Percentiles rank a stretch among this genome's conserved stretches.
Conservation (phyloP, 176 grass and related monocot species). For the Phoenix roebelenii region DNA sequence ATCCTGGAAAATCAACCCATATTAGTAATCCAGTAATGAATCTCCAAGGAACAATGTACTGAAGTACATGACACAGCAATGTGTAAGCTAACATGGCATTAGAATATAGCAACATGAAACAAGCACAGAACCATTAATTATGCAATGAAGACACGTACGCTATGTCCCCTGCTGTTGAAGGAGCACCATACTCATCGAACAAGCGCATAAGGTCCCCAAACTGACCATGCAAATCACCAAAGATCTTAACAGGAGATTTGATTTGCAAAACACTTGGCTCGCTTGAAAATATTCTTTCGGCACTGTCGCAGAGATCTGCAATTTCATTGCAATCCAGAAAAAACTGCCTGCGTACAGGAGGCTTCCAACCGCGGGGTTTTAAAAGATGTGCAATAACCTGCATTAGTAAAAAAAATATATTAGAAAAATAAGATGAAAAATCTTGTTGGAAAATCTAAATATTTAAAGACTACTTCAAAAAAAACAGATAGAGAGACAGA, state of each 20-base stretch:
- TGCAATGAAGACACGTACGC: slow-evolving; percentile 43
- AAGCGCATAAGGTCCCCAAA: slow-evolving; percentile 98
- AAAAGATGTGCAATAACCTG: slow-evolving; percentile 88
- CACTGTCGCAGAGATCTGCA: slow-evolving; percentile 90
- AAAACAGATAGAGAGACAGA: too few species aligned
- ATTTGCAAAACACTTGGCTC: slow-evolving; percentile 90
- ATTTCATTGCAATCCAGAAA: slow-evolving; percentile 99
- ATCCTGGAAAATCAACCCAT: too few species aligned
- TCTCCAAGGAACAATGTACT: too few species aligned
- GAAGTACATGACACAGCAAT: too few species aligned
- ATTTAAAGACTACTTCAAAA: too few species aligned
- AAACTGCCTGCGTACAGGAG: slow-evolving; percentile 91
- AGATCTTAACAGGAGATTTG: slow-evolving; percentile 95
- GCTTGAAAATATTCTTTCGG: slow-evolving; percentile 89
- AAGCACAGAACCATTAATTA: neutral
- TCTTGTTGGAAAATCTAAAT: too few species aligned
- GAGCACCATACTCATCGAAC: slow-evolving; percentile 97
- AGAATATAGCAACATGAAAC: neutral
- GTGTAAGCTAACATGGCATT: neutral
- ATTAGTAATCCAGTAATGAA: too few species aligned
- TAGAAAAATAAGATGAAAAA: too few species aligned
- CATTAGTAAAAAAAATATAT: neutral
- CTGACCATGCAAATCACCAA: slow-evolving; percentile 98
- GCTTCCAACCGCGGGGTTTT: slow-evolving; percentile 97
- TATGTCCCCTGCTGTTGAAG: slow-evolving; percentile 95